A percentile compares a stretch with the other conserved stretches of the same genome.
phyloP scores from a whole-genome alignment of 2,329 filamentous ascomycete genomes.

The Pyricularia grisea region DNA sequence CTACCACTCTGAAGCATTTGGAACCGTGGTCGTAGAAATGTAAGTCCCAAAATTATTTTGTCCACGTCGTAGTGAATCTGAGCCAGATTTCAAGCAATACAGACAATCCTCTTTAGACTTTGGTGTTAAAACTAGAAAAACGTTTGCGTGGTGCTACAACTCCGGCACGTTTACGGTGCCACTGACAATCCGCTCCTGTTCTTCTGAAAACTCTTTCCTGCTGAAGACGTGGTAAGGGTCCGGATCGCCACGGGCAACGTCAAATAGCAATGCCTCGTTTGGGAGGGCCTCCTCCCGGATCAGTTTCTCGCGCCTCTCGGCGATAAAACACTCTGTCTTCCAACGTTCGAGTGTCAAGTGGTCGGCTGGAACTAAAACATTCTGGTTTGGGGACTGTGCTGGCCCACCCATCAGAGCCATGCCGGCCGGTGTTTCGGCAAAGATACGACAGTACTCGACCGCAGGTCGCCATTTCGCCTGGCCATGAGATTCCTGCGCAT shows the following conservation, averaged over 20 bases:
- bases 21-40: not conserved
- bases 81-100: not conserved
- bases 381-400: not conserved
- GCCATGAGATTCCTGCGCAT: conserved; percentile 1
- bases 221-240: conserved; percentile 2
- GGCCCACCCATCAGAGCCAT: not conserved
- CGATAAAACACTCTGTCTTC: conserved; percentile 3
- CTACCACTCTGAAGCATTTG: not conserved
- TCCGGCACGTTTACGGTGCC: conserved; percentile 1
- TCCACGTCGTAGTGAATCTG: not conserved
- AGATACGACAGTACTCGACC: not conserved
- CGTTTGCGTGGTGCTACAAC: not conserved
- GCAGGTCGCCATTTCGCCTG: conserved; percentile 5
- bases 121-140: not conserved
- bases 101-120: not conserved
- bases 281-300: not conserved
- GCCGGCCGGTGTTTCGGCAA: not conserved
- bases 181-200: not conserved
- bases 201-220: not conserved
- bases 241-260: not conserved
- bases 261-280: conserved; percentile 1
- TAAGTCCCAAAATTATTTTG: not conserved
- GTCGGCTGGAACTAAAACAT: not conserved
- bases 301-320: conserved; percentile 1
- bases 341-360: not conserved